Evolutionary conservation across 2,329 filamentous ascomycete genomes (phyloP).

Genomic region (Pochonia chlamydosporia): DNA sequence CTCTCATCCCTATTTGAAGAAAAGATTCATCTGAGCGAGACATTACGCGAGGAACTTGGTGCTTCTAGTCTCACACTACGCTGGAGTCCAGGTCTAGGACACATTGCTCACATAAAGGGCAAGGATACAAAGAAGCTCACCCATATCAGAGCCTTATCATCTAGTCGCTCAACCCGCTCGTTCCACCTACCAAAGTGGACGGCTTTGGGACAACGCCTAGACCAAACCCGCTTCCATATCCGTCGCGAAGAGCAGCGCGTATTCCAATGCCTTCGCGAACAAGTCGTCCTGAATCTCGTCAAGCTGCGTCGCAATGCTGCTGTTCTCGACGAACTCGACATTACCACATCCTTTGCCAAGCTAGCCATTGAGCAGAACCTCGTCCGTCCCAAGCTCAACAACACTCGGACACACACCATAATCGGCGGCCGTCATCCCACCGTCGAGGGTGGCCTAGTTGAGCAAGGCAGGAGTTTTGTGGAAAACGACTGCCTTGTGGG

Average conservation of each 20-base stretch:
- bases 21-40: slow-evolving; percentile 54
- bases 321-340: slow-evolving; percentile 91
- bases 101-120: slow-evolving; percentile 86
- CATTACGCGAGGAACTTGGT: slow-evolving; percentile 55
- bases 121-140: slow-evolving; percentile 52
- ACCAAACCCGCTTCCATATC: slow-evolving; percentile 72
- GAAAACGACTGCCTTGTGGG: slow-evolving; percentile 82
- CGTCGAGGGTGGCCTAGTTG: slow-evolving; percentile 75
- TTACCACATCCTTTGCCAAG: slow-evolving; percentile 77
- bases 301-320: slow-evolving; percentile 82
- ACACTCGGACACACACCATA: slow-evolving; percentile 63
- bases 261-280: slow-evolving; percentile 65
- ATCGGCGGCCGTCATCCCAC: slow-evolving; percentile 86
- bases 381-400: slow-evolving; percentile 66
- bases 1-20: slow-evolving; percentile 55
- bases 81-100: slow-evolving; percentile 81
- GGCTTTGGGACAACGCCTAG: slow-evolving; percentile 68
- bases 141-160: slow-evolving; percentile 50
- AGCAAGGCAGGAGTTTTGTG: slow-evolving; percentile 76
- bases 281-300: slow-evolving; percentile 76
- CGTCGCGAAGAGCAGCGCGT: slow-evolving; percentile 78
- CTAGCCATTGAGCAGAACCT: slow-evolving; percentile 71
- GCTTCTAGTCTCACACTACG: slow-evolving; percentile 68
- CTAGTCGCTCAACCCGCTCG: slow-evolving; percentile 77
- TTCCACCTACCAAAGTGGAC: slow-evolving; percentile 86